Base-by-base conservation (phyloP, 2,329 filamentous ascomycete genomes). In the Calonectria multiphialidica region DNA sequence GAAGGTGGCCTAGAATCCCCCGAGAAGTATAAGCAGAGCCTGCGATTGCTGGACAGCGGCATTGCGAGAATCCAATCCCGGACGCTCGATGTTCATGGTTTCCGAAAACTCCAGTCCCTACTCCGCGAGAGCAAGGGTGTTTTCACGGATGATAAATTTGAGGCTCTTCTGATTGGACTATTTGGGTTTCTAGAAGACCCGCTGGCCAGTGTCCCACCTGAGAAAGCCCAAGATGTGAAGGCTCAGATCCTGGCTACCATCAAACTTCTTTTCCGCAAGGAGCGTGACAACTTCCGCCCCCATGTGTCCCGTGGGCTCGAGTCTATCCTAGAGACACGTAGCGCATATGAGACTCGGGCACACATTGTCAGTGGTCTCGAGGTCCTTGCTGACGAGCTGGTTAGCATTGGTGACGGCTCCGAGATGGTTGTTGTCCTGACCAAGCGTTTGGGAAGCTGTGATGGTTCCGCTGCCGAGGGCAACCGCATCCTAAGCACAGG, bases 61-160 rank as follows among this genome's bases (percentile, higher is more conserved):
- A 94, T 96, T 76, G 87, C 91, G 64, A 93, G 94, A 74, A 92
- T 96, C 76, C 91, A 91, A 76, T 88, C 90, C 35, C 91, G 91
- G 77, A 91, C 91, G 1, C 89, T 96, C n/a, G 94, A 96, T 80
- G 93, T 94, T 4, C 93, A 95, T 80, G 94, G 94, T 69, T 95
- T 96, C 87, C 90, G 94, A 66, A 94, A 94, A 79, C 86, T 96
- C 61, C 94, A 96, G 81, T 92, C 92, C 45, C 88, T 95, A 75
- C 88, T 95, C 72, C 92, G 93, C 74, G 92, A 93, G 71, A 90
- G 88, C 79, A 89, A 89, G 77, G 88, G 91, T 16, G 87, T 91
- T 23, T 91, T 94, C 80, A 88, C 88, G 1, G 90, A 93, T 72
- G 90, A 93, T 59, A 93, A 90, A 75, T 95, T 95, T 72, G 90